Evolutionary conservation across 352 stramenopile genomes (phyloP), one percentile per base, ranked within the genome.

Genomic region (Phytophthora kernoviae): DNA sequence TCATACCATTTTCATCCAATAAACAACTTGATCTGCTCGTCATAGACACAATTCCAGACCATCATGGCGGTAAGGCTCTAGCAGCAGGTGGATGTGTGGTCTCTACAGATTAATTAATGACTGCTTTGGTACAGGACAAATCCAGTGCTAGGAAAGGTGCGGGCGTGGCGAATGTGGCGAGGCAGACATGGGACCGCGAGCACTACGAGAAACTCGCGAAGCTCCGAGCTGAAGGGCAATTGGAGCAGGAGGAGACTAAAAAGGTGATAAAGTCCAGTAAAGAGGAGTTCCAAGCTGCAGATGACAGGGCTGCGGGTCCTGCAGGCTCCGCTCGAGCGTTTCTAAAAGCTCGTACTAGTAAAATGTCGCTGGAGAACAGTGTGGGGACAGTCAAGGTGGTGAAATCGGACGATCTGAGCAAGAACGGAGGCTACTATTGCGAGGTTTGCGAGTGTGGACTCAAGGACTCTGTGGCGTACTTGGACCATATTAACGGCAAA

Each of bases 401-500:
- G 51, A 97, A 94, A 53, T 73, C 84, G 3, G 82, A 95, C 44
- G 86, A 96, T 18, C 60, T 83, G 15, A 87, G 71, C 55, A 88
- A 91, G 55, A 78, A 47, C 52, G 89, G 88, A 20, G 93, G 91
- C 2, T 98, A 95, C 70, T 98, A 84, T 58, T 98, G 93, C 54
- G 93, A 98, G 57, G 90, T 97, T 20, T 98, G 93, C 54, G 93
- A 98, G 54, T 90, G 78, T 60, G 78, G 84, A 3, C 73, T 98
- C 33, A 98, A 98, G 72, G 93, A 98, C 64, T 97, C 88, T 44
- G 84, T 97, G 42, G 90, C 89, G 54, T 98, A 97, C 55, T 70
- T 98, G 43, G 93, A 98, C 72, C 93, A 98, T 61, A 97, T 98
- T 73, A 98, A 98, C 68, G 93, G 93, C 61, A 97, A 97, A 83